Base-by-base conservation (phyloP, 495 filamentous ascomycete genomes). In the Hypoxylon subgilvum region DNA sequence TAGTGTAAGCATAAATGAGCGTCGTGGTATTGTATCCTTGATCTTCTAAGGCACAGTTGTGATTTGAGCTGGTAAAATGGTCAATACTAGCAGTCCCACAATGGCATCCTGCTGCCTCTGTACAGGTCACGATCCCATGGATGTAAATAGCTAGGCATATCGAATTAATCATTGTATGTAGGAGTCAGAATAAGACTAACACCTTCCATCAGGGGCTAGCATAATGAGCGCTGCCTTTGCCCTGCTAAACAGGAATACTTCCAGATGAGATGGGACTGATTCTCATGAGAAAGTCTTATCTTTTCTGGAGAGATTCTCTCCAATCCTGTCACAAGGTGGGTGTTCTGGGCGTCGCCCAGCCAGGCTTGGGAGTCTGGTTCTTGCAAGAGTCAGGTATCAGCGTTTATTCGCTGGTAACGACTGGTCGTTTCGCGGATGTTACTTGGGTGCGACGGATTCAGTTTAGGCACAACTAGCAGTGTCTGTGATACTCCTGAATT, bases 151-250 rank as follows among this genome's bases (percentile, higher is more conserved):
- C 18, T 13, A 21, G 12, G 23, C 23, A 1, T 3, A 16, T 6
- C n/a, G n/a, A 5, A 45, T 31, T 10, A 6, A 46, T 27, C 6
- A 21, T 23, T 41, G 32, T 14, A 17, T 6, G 22, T 23, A 30
- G 25, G 18, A 7, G 8, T 53, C 10, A 17, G 28, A 13, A 40
- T 44, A 12, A 6, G 12, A 55, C 58, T 64, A 21, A 55, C 54
- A 64, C 61, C 61, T 64, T 64, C 54, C 54, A 18, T 46, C 61
- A 41, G 34, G 39, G 55, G 61, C 52, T 54, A 64, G 49, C 39
- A 54, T 55, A 38, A 54, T 22, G 32, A 55, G 14, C 4, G 10
- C 13, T 13, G 19, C 50, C 49, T 57, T 64, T 48, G 61, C 53
- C 39, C 23, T 53, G 17, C 22, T 34, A 31, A 22, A 9, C 25